A percentile compares a stretch with the other conserved stretches of the same genome.
Conservation (phyloP, 2,329 filamentous ascomycete species). For the Akanthomyces lecanii region DNA sequence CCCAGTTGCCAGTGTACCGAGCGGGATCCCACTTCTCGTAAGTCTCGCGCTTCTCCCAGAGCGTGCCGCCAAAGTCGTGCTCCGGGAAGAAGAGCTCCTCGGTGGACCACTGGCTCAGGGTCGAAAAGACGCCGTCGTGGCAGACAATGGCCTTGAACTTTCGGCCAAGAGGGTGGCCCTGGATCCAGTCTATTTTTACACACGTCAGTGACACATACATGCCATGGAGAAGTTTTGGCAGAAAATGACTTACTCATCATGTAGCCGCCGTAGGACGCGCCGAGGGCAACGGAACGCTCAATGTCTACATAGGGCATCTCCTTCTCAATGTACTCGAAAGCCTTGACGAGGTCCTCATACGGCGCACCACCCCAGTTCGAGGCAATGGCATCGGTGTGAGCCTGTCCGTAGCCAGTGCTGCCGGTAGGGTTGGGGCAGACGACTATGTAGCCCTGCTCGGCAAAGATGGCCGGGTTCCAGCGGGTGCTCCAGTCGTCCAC, state of each 20-base stretch:
- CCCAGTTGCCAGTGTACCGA: constrained; percentile 63
- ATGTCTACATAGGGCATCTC: constrained; percentile 67
- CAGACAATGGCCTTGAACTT: constrained; percentile 85
- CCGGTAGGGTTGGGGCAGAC: constrained; percentile 81
- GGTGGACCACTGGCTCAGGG: constrained; percentile 58
- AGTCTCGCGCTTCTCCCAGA: constrained; percentile 57
- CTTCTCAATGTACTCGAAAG: constrained; percentile 68
- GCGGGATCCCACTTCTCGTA: constrained; percentile 71
- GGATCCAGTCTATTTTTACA: constrained; percentile 68
- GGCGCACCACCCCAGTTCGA: constrained; percentile 81
- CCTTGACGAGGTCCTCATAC: constrained; percentile 75
- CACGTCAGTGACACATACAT: neutral
- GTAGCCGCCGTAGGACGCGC: constrained; percentile 70
- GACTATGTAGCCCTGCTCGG: constrained; percentile 82
- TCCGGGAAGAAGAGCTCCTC: constrained; percentile 69
- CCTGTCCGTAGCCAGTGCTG: constrained; percentile 76
- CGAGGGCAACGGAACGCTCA: constrained; percentile 64
- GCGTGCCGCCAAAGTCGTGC: constrained; percentile 61
- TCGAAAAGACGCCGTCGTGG: constrained; percentile 82
- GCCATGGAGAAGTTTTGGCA: neutral
- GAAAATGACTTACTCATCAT: constrained; percentile 59
- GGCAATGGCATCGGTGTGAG: constrained; percentile 70
- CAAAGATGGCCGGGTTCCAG: constrained; percentile 84
- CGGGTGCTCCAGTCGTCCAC: constrained; percentile 71
- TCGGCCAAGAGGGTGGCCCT: constrained; percentile 76